Conservation (phyloP, 2,329 filamentous ascomycete genomes). For the Colletotrichum echinochloae region DNA sequence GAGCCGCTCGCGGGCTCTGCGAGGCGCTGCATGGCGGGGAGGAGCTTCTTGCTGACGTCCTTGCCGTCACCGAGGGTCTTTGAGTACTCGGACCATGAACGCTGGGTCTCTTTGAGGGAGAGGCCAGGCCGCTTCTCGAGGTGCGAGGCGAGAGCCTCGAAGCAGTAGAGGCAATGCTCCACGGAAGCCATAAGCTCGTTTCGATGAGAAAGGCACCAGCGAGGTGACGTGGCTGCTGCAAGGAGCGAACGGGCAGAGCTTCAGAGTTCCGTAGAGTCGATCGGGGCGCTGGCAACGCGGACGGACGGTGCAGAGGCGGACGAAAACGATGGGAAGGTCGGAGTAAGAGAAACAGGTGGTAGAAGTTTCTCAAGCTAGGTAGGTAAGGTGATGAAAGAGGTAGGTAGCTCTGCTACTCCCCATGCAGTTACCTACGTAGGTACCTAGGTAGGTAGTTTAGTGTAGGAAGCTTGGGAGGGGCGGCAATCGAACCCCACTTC, state of each 20-base stretch:
- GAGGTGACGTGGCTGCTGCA: conserved; percentile 16
- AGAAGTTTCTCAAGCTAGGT: background rate
- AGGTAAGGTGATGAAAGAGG: background rate
- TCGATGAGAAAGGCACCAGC: background rate
- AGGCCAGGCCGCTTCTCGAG: conserved; percentile 78
- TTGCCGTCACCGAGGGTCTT: conserved; percentile 43
- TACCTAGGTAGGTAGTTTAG: background rate
- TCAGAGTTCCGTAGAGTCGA: conserved; percentile 16
- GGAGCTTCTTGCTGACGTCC: conserved; percentile 50
- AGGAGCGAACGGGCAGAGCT: conserved; percentile 25
- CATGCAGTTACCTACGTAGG: too few species aligned
- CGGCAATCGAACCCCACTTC: conserved; percentile 31
- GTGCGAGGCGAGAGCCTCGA: conserved; percentile 84
- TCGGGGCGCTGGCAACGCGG: conserved; percentile 4
- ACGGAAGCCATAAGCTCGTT: conserved; percentile 77
- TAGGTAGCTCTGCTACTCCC: conserved; percentile 7
- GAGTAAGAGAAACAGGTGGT: conserved; percentile 7
- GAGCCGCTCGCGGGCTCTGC: conserved; percentile 46
- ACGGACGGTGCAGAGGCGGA: conserved; percentile 9
- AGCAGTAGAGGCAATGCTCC: conserved; percentile 92
- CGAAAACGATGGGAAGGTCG: background rate
- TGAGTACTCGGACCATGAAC: conserved; percentile 66
- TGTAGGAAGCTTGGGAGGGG: too few species aligned
- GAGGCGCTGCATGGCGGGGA: conserved; percentile 58
- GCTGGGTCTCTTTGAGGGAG: conserved; percentile 75